Evolutionary conservation across 2,329 filamentous ascomycete species (phyloP).

Genomic region (Calonectria fujianensis): DNA sequence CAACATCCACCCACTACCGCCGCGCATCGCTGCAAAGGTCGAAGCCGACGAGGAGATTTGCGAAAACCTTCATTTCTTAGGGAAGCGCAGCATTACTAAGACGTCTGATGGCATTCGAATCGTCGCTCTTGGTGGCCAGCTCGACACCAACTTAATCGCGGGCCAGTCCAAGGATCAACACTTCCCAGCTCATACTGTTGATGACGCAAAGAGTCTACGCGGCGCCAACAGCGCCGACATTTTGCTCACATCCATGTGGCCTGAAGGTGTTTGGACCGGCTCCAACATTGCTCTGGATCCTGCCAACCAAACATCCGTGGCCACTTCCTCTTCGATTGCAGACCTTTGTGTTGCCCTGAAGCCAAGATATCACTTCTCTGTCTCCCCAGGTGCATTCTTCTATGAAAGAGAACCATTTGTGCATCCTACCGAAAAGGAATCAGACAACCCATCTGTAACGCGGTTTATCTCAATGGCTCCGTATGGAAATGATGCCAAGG

Average conservation of each 20-base stretch:
- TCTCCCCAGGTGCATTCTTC: conserved; percentile 79
- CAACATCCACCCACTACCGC: conserved; percentile 83
- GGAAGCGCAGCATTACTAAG: conserved; percentile 90
- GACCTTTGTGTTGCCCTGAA: conserved; percentile 87
- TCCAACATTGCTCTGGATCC: conserved; percentile 78
- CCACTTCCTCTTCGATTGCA: conserved; percentile 80
- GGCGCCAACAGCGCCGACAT: conserved; percentile 90
- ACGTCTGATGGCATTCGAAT: conserved; percentile 93
- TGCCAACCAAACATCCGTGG: conserved; percentile 69
- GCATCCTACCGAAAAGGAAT: conserved; percentile 71
- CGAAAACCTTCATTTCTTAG: conserved; percentile 92
- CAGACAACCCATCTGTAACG: conserved; percentile 78
- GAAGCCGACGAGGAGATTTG: conserved; percentile 85
- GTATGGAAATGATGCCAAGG: conserved; percentile 84
- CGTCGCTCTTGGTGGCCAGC: conserved; percentile 86
- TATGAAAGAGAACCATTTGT: conserved; percentile 97
- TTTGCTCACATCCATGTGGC: conserved; percentile 91
- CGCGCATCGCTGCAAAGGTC: conserved; percentile 82
- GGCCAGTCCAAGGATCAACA: conserved; percentile 83
- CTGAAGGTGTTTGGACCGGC: conserved; percentile 80
- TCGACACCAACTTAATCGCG: conserved; percentile 76
- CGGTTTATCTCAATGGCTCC: conserved; percentile 93
- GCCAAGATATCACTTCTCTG: conserved; percentile 93
- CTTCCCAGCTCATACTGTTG: conserved; percentile 84
- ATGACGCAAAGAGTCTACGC: conserved; percentile 84